phyloP scores from a whole-genome alignment of 2,329 filamentous ascomycete genomes.

The Colletotrichum acutatum region DNA sequence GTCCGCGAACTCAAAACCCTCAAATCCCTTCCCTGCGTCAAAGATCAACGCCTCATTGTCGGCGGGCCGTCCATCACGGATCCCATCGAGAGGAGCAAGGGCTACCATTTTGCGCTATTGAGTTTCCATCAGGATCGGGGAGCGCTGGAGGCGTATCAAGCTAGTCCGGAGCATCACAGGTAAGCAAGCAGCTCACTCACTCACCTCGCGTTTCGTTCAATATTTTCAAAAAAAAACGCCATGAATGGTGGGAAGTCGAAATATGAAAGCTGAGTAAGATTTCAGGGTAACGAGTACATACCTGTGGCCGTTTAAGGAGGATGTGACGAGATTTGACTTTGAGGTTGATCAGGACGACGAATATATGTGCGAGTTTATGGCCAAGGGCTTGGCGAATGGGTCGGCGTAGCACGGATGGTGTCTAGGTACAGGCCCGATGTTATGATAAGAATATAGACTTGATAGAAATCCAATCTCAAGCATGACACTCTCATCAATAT shows the following conservation, averaged over 20 bases:
- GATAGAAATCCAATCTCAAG: neutral
- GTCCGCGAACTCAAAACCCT: conserved; percentile 59
- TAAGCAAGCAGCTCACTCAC: conserved; percentile 38
- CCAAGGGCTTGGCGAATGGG: conserved; percentile 23
- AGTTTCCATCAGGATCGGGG: conserved; percentile 59
- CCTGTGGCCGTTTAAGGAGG: conserved; percentile 64
- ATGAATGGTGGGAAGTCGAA: neutral
- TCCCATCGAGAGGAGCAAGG: conserved; percentile 63
- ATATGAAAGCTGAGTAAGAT: neutral
- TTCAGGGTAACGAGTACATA: conserved; percentile 62
- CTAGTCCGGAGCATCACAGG: conserved; percentile 62
- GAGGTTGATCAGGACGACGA: conserved; percentile 55
- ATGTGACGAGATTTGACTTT: conserved; percentile 65
- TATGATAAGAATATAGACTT: neutral
- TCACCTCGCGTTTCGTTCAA: neutral
- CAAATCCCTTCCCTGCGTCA: conserved; percentile 59
- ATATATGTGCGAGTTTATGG: conserved; percentile 28
- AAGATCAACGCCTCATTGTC: conserved; percentile 59
- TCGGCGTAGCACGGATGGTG: neutral
- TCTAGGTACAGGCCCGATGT: neutral
- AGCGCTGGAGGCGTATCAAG: conserved; percentile 62
- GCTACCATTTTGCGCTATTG: conserved; percentile 61
- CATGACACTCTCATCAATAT: neutral
- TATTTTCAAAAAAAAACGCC: rapidly evolving
- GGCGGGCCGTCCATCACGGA: conserved; percentile 64